Percentiles rank a stretch among this genome's conserved stretches.
phyloP scores from a whole-genome alignment of 352 stramenopile species.

The Phytophthora pini region DNA sequence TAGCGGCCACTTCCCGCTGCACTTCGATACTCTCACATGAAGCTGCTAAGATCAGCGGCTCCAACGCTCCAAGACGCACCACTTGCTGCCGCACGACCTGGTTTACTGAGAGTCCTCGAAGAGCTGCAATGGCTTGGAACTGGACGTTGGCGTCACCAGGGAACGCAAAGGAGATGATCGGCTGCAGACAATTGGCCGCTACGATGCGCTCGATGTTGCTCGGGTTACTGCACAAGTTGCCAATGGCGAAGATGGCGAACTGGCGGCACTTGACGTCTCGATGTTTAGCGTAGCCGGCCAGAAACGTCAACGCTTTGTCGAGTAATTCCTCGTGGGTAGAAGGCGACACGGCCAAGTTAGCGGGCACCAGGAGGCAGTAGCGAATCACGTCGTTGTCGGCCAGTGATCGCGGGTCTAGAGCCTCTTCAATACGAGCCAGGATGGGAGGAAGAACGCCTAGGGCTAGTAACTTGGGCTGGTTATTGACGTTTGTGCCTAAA shows the following conservation, averaged over 20 bases:
- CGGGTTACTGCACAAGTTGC: conserved; percentile 95
- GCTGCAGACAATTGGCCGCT: conserved; percentile 87
- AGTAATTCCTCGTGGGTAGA: conserved; percentile 89
- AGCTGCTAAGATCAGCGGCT: conserved; percentile 94
- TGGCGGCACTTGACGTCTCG: conserved; percentile 97
- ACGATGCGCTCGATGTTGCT: conserved; percentile 92
- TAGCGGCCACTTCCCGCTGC: conserved; percentile 95
- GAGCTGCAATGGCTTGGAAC: conserved; percentile 96
- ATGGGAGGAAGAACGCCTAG: conserved; percentile 90
- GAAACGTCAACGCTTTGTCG: conserved; percentile 77
- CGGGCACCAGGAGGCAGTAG: conserved; percentile 95
- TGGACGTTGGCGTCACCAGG: conserved; percentile 94
- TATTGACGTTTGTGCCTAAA: conserved; percentile 94
- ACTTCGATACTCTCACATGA: conserved; percentile 93
- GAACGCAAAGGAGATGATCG: conserved; percentile 95
- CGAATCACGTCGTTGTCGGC: conserved; percentile 95
- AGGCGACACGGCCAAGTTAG: conserved; percentile 91
- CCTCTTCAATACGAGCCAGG: conserved; percentile 87
- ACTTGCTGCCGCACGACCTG: conserved; percentile 90
- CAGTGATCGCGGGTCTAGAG: conserved; percentile 92
- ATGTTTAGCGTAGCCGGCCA: conserved; percentile 94
- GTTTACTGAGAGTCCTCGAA: conserved; percentile 94
- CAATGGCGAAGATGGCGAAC: conserved; percentile 95
- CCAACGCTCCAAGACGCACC: conserved; percentile 91
- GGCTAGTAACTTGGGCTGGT: conserved; percentile 92